These are phyloP conservation scores for Flueggea neowawraea DNA, from an alignment of 441 rosid genomes.

Conservation along the genomic window DNA sequence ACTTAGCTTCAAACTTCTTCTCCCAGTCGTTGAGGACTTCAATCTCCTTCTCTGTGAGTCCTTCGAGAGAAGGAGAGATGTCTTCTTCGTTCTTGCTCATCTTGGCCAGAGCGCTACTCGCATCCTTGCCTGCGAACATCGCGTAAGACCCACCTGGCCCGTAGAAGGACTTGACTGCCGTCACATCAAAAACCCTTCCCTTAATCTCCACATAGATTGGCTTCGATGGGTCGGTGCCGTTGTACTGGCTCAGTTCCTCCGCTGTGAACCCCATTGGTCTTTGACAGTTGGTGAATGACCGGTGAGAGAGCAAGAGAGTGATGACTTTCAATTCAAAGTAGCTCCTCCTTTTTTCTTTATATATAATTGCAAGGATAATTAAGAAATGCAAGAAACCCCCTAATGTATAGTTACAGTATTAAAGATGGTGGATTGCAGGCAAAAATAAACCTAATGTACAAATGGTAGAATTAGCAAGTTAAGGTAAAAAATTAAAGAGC, in stretches of 20 bases:
- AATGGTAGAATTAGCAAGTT: too few relatives aligned
- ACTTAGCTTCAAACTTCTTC: constrained; percentile 85
- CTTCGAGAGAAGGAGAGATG: constrained; percentile 52
- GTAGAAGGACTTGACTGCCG: constrained; percentile 74
- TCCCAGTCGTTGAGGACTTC: constrained; percentile 79
- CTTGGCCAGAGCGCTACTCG: constrained; percentile 84
- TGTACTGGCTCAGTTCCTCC: constrained; percentile 56
- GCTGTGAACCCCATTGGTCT: constrained; percentile 63
- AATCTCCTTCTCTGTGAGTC: constrained; percentile 76
- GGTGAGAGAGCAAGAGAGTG: background rate
- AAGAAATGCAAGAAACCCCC: too few relatives aligned
- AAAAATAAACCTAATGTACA: too few relatives aligned
- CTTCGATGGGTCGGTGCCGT: constrained; percentile 71
- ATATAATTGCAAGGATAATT: too few relatives aligned
- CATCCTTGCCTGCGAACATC: constrained; percentile 79
- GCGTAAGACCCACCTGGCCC: constrained; percentile 69
- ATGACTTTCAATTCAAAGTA: background rate
- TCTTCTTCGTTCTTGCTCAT: constrained; percentile 92
- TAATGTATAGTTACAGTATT: too few relatives aligned
- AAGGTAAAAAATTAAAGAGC: too few relatives aligned
- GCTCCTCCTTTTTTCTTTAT: too few relatives aligned
- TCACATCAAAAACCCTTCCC: constrained; percentile 74
- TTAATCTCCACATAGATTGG: constrained; percentile 85
- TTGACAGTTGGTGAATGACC: background rate
- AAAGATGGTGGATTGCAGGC: too few relatives aligned